Evolutionary conservation across 305 asterid species (phyloP).

Genomic region (Fraxinus baroniana): DNA sequence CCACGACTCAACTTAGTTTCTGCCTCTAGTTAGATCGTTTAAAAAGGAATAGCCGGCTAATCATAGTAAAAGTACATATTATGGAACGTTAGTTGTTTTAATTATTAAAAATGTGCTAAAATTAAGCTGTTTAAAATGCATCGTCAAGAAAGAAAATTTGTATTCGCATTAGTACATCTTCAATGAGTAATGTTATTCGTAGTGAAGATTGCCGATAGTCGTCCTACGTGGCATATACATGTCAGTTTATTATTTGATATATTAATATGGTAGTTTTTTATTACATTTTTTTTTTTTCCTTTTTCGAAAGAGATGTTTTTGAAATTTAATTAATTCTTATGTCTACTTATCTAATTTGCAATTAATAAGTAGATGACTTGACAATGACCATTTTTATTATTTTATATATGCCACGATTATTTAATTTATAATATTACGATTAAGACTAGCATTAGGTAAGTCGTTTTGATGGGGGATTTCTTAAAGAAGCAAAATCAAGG

Average conservation of each 20-base stretch:
- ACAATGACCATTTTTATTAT: conserved; percentile 12
- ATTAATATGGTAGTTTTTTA: too few species aligned
- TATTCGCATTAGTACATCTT: background rate
- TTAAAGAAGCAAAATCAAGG: conserved; percentile 12
- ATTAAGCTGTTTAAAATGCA: background rate
- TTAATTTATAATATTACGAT: conserved; percentile 2
- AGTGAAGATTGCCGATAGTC: too few species aligned
- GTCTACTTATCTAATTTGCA: background rate
- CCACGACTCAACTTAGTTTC: background rate
- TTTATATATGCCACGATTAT: background rate
- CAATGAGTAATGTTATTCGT: background rate
- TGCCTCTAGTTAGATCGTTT: too few species aligned
- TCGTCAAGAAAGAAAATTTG: background rate
- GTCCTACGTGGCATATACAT: too few species aligned
- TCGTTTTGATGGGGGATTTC: background rate
- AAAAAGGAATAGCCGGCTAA: background rate
- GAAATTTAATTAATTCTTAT: background rate
- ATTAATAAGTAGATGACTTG: background rate
- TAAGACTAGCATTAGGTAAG: conserved; percentile 29
- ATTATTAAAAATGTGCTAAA: too few species aligned
- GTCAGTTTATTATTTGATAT: too few species aligned
- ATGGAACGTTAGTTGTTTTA: too few species aligned
- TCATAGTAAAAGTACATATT: background rate
- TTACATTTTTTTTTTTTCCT: too few species aligned
- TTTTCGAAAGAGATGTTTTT: conserved; percentile 12